Evolutionary conservation across 2,329 filamentous ascomycete species (phyloP).

Genomic region (Blastomyces silverae): DNA sequence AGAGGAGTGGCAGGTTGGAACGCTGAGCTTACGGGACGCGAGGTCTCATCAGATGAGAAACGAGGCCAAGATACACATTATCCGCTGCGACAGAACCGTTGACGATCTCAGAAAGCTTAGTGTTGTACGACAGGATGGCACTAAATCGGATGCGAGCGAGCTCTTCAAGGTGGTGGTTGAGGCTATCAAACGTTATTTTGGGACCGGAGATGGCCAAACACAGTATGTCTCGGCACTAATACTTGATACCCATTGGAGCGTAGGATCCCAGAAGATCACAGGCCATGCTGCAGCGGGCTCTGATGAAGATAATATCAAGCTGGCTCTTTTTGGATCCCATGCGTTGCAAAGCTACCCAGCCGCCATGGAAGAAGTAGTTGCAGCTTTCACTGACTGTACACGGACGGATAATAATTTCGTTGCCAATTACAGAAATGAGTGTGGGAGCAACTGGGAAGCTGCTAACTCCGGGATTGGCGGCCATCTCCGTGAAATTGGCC

Average conservation of each 20-base stretch:
- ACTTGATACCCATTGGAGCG: conserved; percentile 85
- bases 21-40: conserved; percentile 67
- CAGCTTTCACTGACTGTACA: conserved; percentile 85
- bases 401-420: conserved; percentile 73
- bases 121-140: conserved; percentile 66
- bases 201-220: conserved; percentile 66
- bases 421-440: conserved; percentile 79
- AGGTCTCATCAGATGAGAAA: conserved; percentile 70
- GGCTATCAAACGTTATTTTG: conserved; percentile 72
- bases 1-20: conserved; percentile 87
- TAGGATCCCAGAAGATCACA: conserved; percentile 58
- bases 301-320: conserved; percentile 61
- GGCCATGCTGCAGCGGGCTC: conserved; percentile 83
- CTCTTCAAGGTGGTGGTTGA: conserved; percentile 71
- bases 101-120: conserved; percentile 74
- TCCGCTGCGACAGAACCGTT: conserved; percentile 75
- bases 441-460: conserved; percentile 90
- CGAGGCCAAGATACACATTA: conserved; percentile 81
- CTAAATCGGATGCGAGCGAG: conserved; percentile 62
- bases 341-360: conserved; percentile 85
- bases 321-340: conserved; percentile 90
- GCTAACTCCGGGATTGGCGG: conserved; percentile 90
- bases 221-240: conserved; percentile 82
- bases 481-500: conserved; percentile 84
- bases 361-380: conserved; percentile 80